Evolutionary conservation across 306 rosid species (phyloP), one percentile per base, ranked within the genome.

Genomic region (Cicer yamashitae): DNA sequence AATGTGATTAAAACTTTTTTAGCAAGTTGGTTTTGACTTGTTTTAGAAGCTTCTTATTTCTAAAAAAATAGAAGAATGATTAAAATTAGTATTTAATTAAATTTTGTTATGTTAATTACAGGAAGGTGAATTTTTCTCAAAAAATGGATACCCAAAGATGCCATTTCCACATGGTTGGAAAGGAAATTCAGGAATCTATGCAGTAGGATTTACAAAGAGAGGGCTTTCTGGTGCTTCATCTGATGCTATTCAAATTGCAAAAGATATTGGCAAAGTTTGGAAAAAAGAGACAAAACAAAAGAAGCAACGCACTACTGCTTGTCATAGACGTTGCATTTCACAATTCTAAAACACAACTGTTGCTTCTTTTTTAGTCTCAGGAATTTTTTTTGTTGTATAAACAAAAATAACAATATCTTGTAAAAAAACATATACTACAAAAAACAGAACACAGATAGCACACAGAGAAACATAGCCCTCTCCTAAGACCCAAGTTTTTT

Each of bases 171-270:
- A 94, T 46, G 94, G 96, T 0, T 94, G 98, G 98, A 94, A 90
- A 67, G 98, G 98, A 46, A 89, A 86, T 22, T 79, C 82, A 1
- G 98, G 98, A 0, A 88, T 94, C 1, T 94, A 91, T 51, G 96
- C 97, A 1, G 98, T 91, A 41, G 98, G 98, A 61, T 89, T 94
- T 75, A 88, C 98, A 70, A 90, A 87, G 92, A 91, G 91, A 86
- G 98, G 98, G 82, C 96, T 94, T 25, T 85, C 90, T 77, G 98
- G 98, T 79, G 91, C 87, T 61, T 90, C 98, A 17, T 84, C 75
- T 68, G 98, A 94, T 76, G 98, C 98, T 63, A 71, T 81, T 64
- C 89, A 75, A 82, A 90, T 94, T 40, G 96, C 96, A 14, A 86
- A 85, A 77, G 98, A 91, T 67, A 89, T 94, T 68, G 91, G 93